phyloP scores from a whole-genome alignment of 768 basidiomycete genomes.

The Boletus edulis region DNA sequence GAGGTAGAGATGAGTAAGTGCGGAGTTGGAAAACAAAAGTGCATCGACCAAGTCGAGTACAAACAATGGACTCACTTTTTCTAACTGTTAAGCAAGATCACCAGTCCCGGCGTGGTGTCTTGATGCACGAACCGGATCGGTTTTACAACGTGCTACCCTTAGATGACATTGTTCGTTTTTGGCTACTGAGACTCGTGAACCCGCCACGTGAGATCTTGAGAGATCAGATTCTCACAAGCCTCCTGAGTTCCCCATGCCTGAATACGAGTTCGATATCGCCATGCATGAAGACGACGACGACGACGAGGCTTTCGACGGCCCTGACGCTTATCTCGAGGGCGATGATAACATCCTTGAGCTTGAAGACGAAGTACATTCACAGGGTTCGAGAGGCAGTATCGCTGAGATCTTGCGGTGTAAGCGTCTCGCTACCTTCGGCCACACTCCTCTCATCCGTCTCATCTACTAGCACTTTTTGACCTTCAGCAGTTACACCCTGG shows the following conservation, averaged over 20 bases:
- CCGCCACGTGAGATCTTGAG: constrained; percentile 6
- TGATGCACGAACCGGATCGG: too few relatives aligned
- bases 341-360: constrained; percentile 36
- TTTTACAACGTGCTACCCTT: too few relatives aligned
- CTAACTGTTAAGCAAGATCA: too few relatives aligned
- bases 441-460: constrained; percentile 1
- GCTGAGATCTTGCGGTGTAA: constrained; percentile 31
- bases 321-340: constrained; percentile 34
- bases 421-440: background rate
- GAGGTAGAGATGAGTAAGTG: background rate
- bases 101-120: too few relatives aligned
- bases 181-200: too few relatives aligned
- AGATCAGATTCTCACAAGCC: background rate
- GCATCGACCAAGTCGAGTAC: background rate
- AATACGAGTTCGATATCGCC: constrained; percentile 21
- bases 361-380: constrained; percentile 20
- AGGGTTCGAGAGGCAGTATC: constrained; percentile 6
- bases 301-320: constrained; percentile 34
- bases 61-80: too few relatives aligned
- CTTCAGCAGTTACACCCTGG: constrained; percentile 23
- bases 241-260: constrained; percentile 10
- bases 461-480: constrained; percentile 27
- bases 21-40: constrained; percentile 28
- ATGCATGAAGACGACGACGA: constrained; percentile 26
- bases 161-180: too few relatives aligned